Base-by-base conservation (phyloP, 306 rosid genomes). In the Abrus pulchellus region DNA sequence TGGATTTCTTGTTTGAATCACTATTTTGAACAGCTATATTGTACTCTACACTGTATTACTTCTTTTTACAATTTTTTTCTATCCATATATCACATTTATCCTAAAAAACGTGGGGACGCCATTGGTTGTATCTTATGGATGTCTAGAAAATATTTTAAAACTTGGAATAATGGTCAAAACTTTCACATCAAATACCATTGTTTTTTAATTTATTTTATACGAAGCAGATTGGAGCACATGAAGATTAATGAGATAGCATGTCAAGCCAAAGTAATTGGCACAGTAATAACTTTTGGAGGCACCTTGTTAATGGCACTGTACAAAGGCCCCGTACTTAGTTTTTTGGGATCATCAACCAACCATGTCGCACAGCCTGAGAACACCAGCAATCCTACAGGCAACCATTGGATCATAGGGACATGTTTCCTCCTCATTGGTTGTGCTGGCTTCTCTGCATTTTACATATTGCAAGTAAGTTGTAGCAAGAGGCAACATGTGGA, bases 231-330 rank as follows among this genome's bases (percentile, higher is more conserved):
- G 89, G 99, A 94, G 86, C 87, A 41, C 57, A 32, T 93, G 85
- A 83, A 91, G 79, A 86, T 91, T 4, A 91, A 80, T 85, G 91
- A 83, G 72, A 6, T 87, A 4, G 71, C 86, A 53, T 86, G 94
- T 33, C 95, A 90, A 73, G 97, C 94, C 0, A 94, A 94, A 82
- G 83, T 94, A 78, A 38, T 88, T 1, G 99, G 99, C 5, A 94
- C 99, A 0, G 68, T 57, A 60, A 77, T 90, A 70, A 91, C 97
- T 0, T 88, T 94, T 2, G 83, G 87, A 6, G 99, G 97, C 74
- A 94, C 97, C 3, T 89, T 94, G 85, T 7, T 92, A 1, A 90
- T 94, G 97, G 91, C 97, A 33, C 33, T 92, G 1, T 92, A 90
- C 87, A 94, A 91, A 83, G 97, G 98, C 28, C 94, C 97, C 0